Percentiles rank a stretch among this genome's conserved stretches.
phyloP scores from a whole-genome alignment of 23 red algal species.

The Gracilariopsis chorda region DNA sequence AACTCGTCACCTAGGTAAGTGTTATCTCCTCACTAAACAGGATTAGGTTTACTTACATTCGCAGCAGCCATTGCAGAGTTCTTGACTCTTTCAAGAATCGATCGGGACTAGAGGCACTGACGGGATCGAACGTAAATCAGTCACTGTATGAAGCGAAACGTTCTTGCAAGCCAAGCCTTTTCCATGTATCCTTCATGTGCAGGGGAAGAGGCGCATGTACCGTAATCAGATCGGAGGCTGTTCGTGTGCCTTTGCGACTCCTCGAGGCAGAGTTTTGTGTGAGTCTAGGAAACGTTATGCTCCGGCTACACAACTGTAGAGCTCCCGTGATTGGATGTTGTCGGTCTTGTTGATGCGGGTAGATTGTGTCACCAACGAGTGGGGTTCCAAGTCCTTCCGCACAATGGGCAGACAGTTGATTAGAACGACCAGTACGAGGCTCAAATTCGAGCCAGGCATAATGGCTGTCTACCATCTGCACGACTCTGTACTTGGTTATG shows the following conservation, averaged over 20 bases:
- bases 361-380: conserved; percentile 57
- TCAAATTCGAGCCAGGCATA: conserved; percentile 67
- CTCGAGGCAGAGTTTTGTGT: background rate
- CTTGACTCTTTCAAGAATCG: no score
- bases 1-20: no score
- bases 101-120: no score
- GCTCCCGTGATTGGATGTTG: background rate
- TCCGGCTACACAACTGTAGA: conserved; percentile 13
- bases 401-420: conserved; percentile 71
- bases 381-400: conserved; percentile 57
- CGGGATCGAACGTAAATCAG: background rate
- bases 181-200: conserved; percentile 65
- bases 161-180: conserved; percentile 44
- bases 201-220: conserved; percentile 30
- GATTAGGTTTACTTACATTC: no score
- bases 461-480: conserved; percentile 57
- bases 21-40: no score
- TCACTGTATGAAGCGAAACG: background rate
- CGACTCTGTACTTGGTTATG: conserved; percentile 53
- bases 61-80: no score
- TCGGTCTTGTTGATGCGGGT: background rate
- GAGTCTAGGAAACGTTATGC: conserved; percentile 37
- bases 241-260: background rate
- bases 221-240: background rate
- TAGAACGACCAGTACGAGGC: conserved; percentile 58